Evolutionary conservation across 2,329 filamentous ascomycete species (phyloP).

Genomic region (Dactylellina leptospora): DNA sequence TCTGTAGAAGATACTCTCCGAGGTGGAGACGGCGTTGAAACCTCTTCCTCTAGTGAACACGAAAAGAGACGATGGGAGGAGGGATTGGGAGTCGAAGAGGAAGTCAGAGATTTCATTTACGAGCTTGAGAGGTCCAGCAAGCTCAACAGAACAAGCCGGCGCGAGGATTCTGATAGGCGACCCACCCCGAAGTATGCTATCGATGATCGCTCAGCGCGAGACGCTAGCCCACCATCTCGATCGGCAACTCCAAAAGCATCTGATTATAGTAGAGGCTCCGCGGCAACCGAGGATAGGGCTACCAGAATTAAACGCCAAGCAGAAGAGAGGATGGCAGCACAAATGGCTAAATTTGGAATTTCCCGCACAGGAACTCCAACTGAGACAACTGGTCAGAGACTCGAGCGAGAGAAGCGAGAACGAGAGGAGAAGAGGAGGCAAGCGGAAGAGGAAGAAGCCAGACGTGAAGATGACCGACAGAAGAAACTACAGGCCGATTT

Average conservation of each 20-base stretch:
- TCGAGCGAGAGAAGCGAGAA: slow-evolving; percentile 87
- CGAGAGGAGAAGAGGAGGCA: slow-evolving; percentile 84
- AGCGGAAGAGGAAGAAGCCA: slow-evolving; percentile 92
- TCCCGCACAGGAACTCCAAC: slow-evolving; percentile 69
- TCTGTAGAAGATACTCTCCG: slow-evolving; percentile 88
- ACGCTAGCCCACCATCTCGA: slow-evolving; percentile 62
- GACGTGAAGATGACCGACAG: slow-evolving; percentile 86
- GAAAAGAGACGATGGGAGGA: slow-evolving; percentile 96
- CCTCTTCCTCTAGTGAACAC: slow-evolving; percentile 53
- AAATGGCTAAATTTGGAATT: slow-evolving; percentile 89
- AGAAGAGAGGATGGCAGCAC: slow-evolving; percentile 94
- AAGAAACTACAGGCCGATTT: slow-evolving; percentile 81
- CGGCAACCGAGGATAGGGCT: slow-evolving; percentile 77
- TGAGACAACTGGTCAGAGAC: slow-evolving; percentile 82
- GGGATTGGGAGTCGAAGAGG: slow-evolving; percentile 92
- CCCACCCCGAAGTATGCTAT: slow-evolving; percentile 58
- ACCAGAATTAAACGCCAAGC: slow-evolving; percentile 98
- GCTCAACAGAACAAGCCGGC: slow-evolving; percentile 69
- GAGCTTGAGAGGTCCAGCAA: slow-evolving; percentile 89
- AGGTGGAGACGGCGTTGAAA: slow-evolving; percentile 70
- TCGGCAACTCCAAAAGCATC: slow-evolving; percentile 68
- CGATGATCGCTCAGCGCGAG: slow-evolving; percentile 64
- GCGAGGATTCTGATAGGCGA: slow-evolving; percentile 62
- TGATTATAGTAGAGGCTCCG: slow-evolving; percentile 80
- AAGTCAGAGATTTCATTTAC: slow-evolving; percentile 97